Base-by-base conservation (phyloP, 768 basidiomycete genomes). In the Xerocomus potaroensis region DNA sequence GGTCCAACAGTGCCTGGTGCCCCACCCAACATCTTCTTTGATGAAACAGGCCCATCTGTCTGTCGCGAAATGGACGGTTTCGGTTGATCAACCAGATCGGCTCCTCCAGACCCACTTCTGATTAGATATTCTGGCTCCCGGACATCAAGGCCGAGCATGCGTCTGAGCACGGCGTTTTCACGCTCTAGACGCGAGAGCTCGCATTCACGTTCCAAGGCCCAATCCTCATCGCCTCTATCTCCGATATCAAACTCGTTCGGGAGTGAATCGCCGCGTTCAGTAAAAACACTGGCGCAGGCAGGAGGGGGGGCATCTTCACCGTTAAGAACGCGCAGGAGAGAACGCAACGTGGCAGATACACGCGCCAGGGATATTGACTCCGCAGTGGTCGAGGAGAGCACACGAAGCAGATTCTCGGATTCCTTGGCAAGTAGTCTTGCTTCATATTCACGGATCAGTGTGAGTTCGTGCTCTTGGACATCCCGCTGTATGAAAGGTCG, bases 381-480 rank as follows among this genome's bases (percentile, higher is more conserved):
- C 6, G 77, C 74, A 1, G 83, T 85, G 55, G 77, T 79, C n/a
- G 76, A 69, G 6, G 72, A 71, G 0, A 92, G 77, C 21, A 80
- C 75, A 37, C 73, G 69, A 4, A 72, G 66, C 4, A 85, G 74
- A 38, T 78, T 77, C 54, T 81, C 80, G 24, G 87, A 85, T 57
- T 91, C 88, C 39, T 79, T 76, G 38, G 76, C 77, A 34, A 91
- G 71, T n/a, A 99, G 73, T 52, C 87, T 79, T 18, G 83, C 78
- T 63, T 97, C 94, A 66, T 94, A 96, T 55, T 96, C 91, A 2
- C 89, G 84, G 45, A 93, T 85, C 32, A 96, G 69, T 0, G 90
- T 78, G 9, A 98, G 77, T 63, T 97, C 93, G 58, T 87, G 87
- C 65, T 91, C 86, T 67, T 97, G 94, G 0, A 94, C 85, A 48